A percentile compares a stretch with the other conserved stretches of the same genome.
phyloP scores from a whole-genome alignment of 257 asterid species.

The Solanum rostratum region DNA sequence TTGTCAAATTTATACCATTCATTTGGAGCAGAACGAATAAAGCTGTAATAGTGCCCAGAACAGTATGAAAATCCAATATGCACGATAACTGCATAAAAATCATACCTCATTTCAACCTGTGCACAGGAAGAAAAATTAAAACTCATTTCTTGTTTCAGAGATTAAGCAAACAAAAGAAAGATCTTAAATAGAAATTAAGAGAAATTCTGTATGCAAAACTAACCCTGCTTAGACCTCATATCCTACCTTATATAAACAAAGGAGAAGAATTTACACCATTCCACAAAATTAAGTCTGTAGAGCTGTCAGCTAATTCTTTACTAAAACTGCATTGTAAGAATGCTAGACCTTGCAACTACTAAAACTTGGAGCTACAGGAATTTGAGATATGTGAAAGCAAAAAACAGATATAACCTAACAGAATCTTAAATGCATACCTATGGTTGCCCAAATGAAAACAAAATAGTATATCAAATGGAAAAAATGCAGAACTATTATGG shows the following conservation, averaged over 20 bases:
- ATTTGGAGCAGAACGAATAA: conserved; percentile 50
- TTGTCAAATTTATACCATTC: conserved; percentile 84
- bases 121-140: conserved; percentile 7
- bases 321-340: neutral
- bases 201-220: neutral
- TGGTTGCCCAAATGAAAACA: too few species aligned
- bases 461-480: too few species aligned
- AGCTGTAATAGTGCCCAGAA: conserved; percentile 85
- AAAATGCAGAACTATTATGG: too few species aligned
- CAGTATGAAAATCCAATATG: conserved; percentile 61
- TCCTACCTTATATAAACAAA: neutral
- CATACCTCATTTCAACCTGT: conserved; percentile 58
- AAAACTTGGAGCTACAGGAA: too few species aligned
- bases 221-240: neutral
- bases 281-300: neutral
- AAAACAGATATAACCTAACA: too few species aligned
- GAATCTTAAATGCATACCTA: too few species aligned
- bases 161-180: neutral
- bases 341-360: neutral
- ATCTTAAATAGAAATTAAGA: neutral
- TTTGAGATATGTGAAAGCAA: too few species aligned
- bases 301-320: neutral
- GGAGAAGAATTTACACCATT: neutral
- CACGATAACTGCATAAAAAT: conserved; percentile 75
- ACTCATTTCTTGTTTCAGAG: neutral